Conservation (phyloP, 345 rosid species). For the Citrus inodora region DNA sequence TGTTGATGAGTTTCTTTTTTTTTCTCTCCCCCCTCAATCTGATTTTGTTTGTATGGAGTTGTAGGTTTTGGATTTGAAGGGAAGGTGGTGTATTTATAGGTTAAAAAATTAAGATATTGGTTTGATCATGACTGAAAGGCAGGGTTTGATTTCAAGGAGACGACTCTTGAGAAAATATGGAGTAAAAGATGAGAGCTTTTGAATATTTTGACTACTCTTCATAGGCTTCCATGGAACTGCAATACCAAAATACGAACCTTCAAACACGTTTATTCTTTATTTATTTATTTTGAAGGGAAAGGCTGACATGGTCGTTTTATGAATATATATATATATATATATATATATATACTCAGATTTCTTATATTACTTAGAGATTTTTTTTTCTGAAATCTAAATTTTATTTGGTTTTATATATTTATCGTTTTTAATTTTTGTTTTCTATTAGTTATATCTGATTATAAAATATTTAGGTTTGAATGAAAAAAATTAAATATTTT, state of each 20-base stretch:
- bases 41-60: neutral
- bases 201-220: neutral
- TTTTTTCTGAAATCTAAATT: too few species aligned
- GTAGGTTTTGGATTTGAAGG: neutral
- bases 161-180: neutral
- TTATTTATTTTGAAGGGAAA: neutral
- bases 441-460: too few species aligned
- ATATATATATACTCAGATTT: too few species aligned
- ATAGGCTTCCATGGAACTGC: neutral
- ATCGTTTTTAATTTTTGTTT: too few species aligned
- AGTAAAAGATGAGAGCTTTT: neutral
- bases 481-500: too few species aligned
- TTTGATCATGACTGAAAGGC: neutral
- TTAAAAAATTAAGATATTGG: neutral
- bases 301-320: slow-evolving; percentile 12
- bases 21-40: neutral
- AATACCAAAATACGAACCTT: slow-evolving; percentile 15
- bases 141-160: neutral
- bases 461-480: too few species aligned
- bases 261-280: slow-evolving; percentile 24
- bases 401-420: too few species aligned
- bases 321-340: too few species aligned
- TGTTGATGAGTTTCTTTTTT: neutral
- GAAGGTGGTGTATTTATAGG: neutral
- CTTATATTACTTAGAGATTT: too few species aligned